These are phyloP conservation scores for Babesia bigemina DNA, from an alignment of 169 alveolate species.

Conservation along the genomic window DNA sequence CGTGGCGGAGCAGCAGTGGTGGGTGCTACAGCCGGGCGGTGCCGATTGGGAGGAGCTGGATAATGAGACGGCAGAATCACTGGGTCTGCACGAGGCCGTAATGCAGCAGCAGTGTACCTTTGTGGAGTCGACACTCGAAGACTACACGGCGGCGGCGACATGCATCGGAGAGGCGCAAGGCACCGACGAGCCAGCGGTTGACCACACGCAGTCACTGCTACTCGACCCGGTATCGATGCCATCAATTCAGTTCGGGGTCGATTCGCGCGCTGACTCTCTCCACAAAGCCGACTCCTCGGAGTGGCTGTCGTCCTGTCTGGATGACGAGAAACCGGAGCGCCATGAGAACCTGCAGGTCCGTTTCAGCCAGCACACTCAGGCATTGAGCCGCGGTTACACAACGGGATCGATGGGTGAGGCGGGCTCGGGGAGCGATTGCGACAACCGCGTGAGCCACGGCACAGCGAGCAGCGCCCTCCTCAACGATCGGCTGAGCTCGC, in stretches of 20 bases:
- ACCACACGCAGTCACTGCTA: background rate
- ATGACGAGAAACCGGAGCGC: too few relatives aligned
- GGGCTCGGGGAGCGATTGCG: background rate
- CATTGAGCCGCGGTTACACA: too few relatives aligned
- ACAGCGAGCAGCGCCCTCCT: slow-evolving; percentile 1
- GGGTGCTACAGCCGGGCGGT: slow-evolving; percentile 33
- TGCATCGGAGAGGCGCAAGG: slow-evolving; percentile 4
- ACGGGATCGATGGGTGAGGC: too few relatives aligned
- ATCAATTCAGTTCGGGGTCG: background rate
- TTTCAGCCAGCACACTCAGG: background rate
- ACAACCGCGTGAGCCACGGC: background rate
- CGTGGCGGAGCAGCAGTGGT: slow-evolving; percentile 59
- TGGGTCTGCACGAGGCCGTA: slow-evolving; percentile 57
- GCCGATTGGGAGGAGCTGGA: slow-evolving; percentile 43
- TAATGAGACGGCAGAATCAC: slow-evolving; percentile 25
- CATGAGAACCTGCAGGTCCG: background rate
- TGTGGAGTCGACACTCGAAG: slow-evolving; percentile 37
- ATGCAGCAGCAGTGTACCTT: slow-evolving; percentile 42
- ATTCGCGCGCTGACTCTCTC: background rate
- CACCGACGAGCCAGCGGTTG: background rate
- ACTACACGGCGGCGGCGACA: slow-evolving; percentile 38
- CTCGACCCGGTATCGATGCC: background rate
- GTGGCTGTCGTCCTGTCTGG: too few relatives aligned
- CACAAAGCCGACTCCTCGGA: background rate
- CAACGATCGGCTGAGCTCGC: slow-evolving; percentile 3